phyloP scores from a whole-genome alignment of 2,329 filamentous ascomycete genomes.

The Ceratocystis alfenasii region DNA sequence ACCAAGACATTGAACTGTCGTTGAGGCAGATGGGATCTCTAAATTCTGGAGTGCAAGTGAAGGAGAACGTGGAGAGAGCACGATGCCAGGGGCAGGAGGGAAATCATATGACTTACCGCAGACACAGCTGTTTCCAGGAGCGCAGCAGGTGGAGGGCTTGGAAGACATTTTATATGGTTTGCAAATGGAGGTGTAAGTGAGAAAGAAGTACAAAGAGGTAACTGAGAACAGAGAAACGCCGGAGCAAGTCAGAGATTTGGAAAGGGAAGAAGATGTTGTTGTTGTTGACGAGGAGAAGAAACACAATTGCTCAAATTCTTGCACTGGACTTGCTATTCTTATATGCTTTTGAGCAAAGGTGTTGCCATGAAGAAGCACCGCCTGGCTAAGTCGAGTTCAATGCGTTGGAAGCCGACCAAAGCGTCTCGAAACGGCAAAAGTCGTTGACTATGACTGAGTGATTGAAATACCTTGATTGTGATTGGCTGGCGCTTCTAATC shows the following conservation, averaged over 20 bases:
- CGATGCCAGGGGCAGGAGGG: neutral
- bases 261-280: neutral
- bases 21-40: neutral
- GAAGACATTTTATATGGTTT: slow-evolving; percentile 17
- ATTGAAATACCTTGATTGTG: slow-evolving; percentile 21
- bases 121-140: slow-evolving; percentile 41
- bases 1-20: neutral
- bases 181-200: neutral
- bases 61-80: too few species aligned
- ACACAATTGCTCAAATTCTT: neutral
- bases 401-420: slow-evolving; percentile 10
- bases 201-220: neutral
- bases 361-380: slow-evolving; percentile 8
- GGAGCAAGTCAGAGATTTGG: neutral
- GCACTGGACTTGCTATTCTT: slow-evolving; percentile 12
- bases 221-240: neutral
- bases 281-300: slow-evolving; percentile 5
- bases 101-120: slow-evolving; percentile 39
- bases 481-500: slow-evolving; percentile 18
- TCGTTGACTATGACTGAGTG: slow-evolving; percentile 17
- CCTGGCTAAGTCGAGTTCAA: slow-evolving; percentile 6
- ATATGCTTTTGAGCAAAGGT: slow-evolving; percentile 16
- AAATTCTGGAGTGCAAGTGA: neutral
- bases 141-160: slow-evolving; percentile 41
- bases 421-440: slow-evolving; percentile 17